These are phyloP conservation scores for Fusarium luffae DNA, from an alignment of 2,329 filamentous ascomycete species.

Conservation along the genomic window DNA sequence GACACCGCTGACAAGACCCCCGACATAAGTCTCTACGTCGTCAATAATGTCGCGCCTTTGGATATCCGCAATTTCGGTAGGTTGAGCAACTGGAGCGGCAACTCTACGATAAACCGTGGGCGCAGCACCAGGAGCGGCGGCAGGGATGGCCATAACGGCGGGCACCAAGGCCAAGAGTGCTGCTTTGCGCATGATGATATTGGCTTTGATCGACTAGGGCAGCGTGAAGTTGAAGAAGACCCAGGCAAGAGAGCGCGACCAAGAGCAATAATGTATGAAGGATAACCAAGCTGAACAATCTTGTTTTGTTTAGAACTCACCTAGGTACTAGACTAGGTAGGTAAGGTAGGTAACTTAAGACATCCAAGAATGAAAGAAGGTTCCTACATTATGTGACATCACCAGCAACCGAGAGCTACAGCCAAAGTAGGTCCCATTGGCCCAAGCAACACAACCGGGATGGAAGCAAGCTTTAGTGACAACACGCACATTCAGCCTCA, in stretches of 20 bases:
- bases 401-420: conserved; percentile 9
- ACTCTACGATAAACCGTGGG: conserved; percentile 31
- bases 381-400: conserved; percentile 41
- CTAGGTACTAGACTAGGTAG: background rate
- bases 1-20: conserved; percentile 61
- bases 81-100: conserved; percentile 37
- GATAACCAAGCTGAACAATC: background rate
- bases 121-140: conserved; percentile 37
- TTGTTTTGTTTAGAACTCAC: conserved; percentile 22
- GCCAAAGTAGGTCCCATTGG: conserved; percentile 29
- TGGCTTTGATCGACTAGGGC: background rate
- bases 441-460: conserved; percentile 3
- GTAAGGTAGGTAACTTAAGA: background rate
- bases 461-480: conserved; percentile 26
- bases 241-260: background rate
- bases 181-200: conserved; percentile 32
- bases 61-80: conserved; percentile 40
- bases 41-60: conserved; percentile 51
- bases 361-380: conserved; percentile 28
- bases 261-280: background rate
- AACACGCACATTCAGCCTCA: conserved; percentile 9
- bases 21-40: conserved; percentile 62
- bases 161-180: conserved; percentile 41
- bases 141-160: conserved; percentile 39
- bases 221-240: background rate